Base-by-base conservation (phyloP, 2,329 filamentous ascomycete genomes). In the Diaporthe eres region DNA sequence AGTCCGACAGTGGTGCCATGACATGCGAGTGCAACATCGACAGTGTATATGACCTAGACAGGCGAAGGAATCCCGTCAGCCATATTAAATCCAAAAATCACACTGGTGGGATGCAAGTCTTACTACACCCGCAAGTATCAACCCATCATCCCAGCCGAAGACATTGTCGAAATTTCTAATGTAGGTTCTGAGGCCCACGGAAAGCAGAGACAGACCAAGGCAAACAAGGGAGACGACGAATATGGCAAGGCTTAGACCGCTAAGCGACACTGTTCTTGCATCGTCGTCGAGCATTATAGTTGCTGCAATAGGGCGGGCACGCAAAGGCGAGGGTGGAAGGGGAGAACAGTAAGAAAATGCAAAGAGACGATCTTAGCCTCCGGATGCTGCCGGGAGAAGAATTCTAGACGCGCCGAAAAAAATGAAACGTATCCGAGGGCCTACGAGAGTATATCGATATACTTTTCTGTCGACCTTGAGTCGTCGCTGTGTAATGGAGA, bases 21-120 rank as follows among this genome's bases (percentile, higher is more conserved):
- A 37, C 78, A 80, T 34, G 79, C 78, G 10, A 81, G 74, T 49
- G 44, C 73, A n/a, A 79, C 77, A n/a, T 78, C 77, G 51, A 72
- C 72, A 1, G 74, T 61, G 55, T 79, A 78, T 5, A 77, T 39
- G 42, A 74, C 9, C 77, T 78, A 22, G 22, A 6, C 7, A 13
- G 5, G 7, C 28, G 4, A n/a, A 31, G 1, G 7, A 4, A 34
- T n/a, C 15, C 2, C 2, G 12, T 73, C 25, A 73, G 71, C n/a
- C 37, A 47, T 3, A 39, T 25, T 47, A 37, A 19, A 19, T 15
- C 7, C 12, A 42, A 34, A n/a, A n/a, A n/a, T 4, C 25, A 34
- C 6, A 10, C 1, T 4, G 22, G 22, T 10, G 7, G n/a, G 42
- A 51, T 49, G 55, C 25, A 22, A 28, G 44, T 4, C 71, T 47